Percentiles rank a stretch among this genome's conserved stretches.
Conservation (phyloP, 139 green algal species). For the Deuterostichococcus epilithicus region DNA sequence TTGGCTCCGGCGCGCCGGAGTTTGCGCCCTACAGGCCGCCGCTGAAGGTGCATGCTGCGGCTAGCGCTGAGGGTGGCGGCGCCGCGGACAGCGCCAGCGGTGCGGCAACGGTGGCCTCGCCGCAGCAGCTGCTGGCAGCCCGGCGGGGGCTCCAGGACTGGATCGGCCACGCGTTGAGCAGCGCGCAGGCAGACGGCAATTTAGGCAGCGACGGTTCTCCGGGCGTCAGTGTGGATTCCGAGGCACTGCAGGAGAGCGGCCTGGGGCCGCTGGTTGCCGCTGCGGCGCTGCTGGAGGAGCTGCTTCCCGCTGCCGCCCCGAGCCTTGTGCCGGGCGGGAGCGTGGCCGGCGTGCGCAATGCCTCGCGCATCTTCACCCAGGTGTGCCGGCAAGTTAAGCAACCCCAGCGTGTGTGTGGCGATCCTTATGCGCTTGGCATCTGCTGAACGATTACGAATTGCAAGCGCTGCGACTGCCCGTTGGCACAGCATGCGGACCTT, state of each 20-base stretch:
- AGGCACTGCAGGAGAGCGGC: neutral
- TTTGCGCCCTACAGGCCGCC: neutral
- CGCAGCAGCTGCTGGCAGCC: conserved; percentile 13
- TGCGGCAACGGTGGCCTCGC: neutral
- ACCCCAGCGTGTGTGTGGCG: no score
- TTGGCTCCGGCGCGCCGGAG: conserved; percentile 9
- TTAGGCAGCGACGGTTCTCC: no score
- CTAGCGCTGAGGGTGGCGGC: neutral
- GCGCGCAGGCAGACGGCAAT: neutral
- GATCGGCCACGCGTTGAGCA: neutral
- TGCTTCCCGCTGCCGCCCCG: conserved; percentile 13
- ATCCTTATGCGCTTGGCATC: no score
- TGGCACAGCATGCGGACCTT: no score
- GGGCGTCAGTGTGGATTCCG: neutral
- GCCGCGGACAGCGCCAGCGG: neutral
- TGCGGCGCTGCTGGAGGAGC: conserved; percentile 42
- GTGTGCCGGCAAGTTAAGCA: neutral
- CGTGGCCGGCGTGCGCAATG: neutral
- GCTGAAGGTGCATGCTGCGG: neutral
- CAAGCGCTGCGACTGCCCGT: no score
- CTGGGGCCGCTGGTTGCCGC: conserved; percentile 23
- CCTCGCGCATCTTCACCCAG: neutral
- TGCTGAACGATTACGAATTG: no score
- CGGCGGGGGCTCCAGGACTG: conserved; percentile 23
- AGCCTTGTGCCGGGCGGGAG: neutral